Evolutionary conservation across 2,329 filamentous ascomycete genomes (phyloP).

Genomic region (Lasiodiplodia hormozganensis): DNA sequence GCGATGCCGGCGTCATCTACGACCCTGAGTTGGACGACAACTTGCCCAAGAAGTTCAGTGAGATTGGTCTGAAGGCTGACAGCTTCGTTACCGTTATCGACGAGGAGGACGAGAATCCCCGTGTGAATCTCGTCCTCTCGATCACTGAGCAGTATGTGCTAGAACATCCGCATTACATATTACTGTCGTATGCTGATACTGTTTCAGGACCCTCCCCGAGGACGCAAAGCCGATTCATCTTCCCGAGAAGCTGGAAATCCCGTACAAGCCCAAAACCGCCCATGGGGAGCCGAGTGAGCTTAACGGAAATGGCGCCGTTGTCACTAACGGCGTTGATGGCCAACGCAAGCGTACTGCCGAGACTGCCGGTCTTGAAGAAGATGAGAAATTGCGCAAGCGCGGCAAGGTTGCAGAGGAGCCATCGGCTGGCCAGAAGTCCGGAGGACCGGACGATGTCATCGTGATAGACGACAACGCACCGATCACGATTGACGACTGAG

Average conservation of each 20-base stretch:
- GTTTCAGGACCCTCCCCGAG: conserved; percentile 35
- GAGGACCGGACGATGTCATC: conserved; percentile 46
- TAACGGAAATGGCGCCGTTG: conserved; percentile 40
- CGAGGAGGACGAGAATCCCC: conserved; percentile 76
- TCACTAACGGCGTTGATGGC: conserved; percentile 40
- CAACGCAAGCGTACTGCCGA: conserved; percentile 56
- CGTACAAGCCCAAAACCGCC: conserved; percentile 52
- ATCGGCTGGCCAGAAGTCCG: conserved; percentile 33
- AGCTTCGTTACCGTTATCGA: conserved; percentile 85
- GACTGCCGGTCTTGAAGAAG: conserved; percentile 50
- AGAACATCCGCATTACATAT: conserved; percentile 26
- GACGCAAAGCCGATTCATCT: conserved; percentile 64
- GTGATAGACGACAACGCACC: conserved; percentile 42
- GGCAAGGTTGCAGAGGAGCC: conserved; percentile 47
- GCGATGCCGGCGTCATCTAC: conserved; percentile 79
- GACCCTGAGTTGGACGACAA: conserved; percentile 91
- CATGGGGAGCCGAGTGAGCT: conserved; percentile 30
- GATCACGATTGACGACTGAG: conserved; percentile 45
- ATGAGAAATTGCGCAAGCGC: conserved; percentile 45
- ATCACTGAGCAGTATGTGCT: conserved; percentile 66
- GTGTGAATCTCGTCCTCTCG: conserved; percentile 80
- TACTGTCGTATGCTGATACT: neutral
- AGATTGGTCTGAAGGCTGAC: conserved; percentile 76
- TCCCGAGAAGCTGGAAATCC: conserved; percentile 54
- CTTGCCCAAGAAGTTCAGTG: conserved; percentile 76